phyloP scores from a whole-genome alignment of 495 filamentous ascomycete genomes.

The Trichoderma erinaceum region DNA sequence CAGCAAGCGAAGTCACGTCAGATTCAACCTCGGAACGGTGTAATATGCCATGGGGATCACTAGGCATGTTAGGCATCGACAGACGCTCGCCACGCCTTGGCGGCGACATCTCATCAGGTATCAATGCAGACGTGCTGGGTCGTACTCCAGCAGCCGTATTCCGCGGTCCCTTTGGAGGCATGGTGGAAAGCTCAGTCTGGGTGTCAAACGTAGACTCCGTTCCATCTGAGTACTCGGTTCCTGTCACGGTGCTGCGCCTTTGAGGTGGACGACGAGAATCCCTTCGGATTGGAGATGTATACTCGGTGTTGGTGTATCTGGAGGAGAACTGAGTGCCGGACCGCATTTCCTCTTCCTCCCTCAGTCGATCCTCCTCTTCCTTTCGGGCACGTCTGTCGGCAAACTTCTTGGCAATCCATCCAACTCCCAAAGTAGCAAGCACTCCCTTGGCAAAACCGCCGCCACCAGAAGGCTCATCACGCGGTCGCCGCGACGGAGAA shows the following conservation, averaged over 20 bases:
- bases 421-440: slow-evolving; percentile 59
- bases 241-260: slow-evolving; percentile 20
- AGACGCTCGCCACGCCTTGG: slow-evolving; percentile 23
- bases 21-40: slow-evolving; percentile 55
- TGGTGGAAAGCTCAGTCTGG: slow-evolving; percentile 19
- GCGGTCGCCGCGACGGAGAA: slow-evolving; percentile 37
- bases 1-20: slow-evolving; percentile 43
- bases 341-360: slow-evolving; percentile 43
- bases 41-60: slow-evolving; percentile 51
- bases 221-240: slow-evolving; percentile 17
- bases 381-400: slow-evolving; percentile 57
- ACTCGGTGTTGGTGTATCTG: slow-evolving; percentile 55
- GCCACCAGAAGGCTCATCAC: slow-evolving; percentile 18
- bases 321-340: slow-evolving; percentile 35
- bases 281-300: slow-evolving; percentile 49
- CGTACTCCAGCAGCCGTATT: slow-evolving; percentile 7
- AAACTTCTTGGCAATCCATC: slow-evolving; percentile 57
- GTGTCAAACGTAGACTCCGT: slow-evolving; percentile 37
- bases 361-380: slow-evolving; percentile 55
- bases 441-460: slow-evolving; percentile 55
- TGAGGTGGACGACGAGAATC: slow-evolving; percentile 33
- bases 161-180: slow-evolving; percentile 23
- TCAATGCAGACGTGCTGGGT: slow-evolving; percentile 30
- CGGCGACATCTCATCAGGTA: neutral
- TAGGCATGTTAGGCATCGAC: slow-evolving; percentile 33